phyloP scores from a whole-genome alignment of 2,329 filamentous ascomycete genomes.

The Byssochlamys sp. region DNA sequence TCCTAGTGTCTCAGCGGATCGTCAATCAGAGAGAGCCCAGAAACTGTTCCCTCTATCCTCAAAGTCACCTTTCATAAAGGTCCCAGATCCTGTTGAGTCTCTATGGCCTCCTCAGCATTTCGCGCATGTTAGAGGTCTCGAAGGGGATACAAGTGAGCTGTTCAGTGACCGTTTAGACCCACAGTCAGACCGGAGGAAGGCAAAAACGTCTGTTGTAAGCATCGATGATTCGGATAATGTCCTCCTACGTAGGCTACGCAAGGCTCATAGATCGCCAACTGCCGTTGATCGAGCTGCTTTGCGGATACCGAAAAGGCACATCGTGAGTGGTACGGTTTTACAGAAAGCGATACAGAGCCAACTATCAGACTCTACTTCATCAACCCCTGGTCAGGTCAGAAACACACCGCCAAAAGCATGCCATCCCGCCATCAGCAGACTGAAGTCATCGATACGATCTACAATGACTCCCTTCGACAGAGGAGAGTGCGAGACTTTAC shows the following conservation, averaged over 20 bases:
- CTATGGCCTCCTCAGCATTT: slow-evolving; percentile 32
- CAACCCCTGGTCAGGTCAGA: not conserved
- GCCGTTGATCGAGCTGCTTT: slow-evolving; percentile 8
- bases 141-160: not conserved
- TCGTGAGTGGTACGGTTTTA: slow-evolving; percentile 21
- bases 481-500: slow-evolving; percentile 59
- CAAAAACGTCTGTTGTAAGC: slow-evolving; percentile 23
- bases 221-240: slow-evolving; percentile 27
- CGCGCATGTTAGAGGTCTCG: slow-evolving; percentile 43
- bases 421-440: slow-evolving; percentile 51
- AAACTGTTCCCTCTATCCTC: slow-evolving; percentile 9
- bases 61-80: slow-evolving; percentile 15
- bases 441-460: slow-evolving; percentile 52
- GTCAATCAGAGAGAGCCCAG: not conserved
- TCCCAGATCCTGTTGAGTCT: slow-evolving; percentile 23
- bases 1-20: not conserved
- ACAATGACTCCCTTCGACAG: slow-evolving; percentile 70
- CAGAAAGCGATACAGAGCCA: slow-evolving; percentile 20
- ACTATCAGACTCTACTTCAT: slow-evolving; percentile 14
- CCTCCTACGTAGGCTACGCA: slow-evolving; percentile 12
- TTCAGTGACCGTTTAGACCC: not conserved
- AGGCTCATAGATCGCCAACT: not conserved
- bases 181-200: slow-evolving; percentile 25
- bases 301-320: slow-evolving; percentile 19
- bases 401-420: slow-evolving; percentile 5